Evolutionary conservation across 805 yeast genomes (phyloP).

Genomic region (Saccharomycopsis malanga): DNA sequence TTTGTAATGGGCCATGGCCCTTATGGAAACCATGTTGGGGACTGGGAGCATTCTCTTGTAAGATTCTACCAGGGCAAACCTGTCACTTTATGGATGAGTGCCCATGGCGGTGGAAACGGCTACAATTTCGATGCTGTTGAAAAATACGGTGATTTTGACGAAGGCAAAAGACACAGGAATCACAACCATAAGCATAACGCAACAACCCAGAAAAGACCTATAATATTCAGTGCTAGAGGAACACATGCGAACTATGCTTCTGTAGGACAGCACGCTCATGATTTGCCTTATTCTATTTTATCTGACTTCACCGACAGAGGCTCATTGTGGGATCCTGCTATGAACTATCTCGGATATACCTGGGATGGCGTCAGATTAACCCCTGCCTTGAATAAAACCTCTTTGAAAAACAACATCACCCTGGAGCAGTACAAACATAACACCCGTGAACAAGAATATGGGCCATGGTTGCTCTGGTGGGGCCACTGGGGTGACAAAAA

Average conservation of each 20-base stretch:
- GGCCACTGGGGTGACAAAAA: conserved; percentile 93
- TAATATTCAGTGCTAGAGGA: conserved; percentile 86
- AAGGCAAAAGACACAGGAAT: conserved; percentile 1
- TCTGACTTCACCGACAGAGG: conserved; percentile 95
- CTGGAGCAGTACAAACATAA: conserved; percentile 39
- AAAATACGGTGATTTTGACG: conserved; percentile 37
- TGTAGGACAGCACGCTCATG: conserved; percentile 96
- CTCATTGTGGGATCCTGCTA: conserved; percentile 87
- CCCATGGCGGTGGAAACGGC: conserved; percentile 96
- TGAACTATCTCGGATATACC: conserved; percentile 75
- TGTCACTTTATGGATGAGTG: conserved; percentile 88
- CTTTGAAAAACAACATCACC: conserved; percentile 33
- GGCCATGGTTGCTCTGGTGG: conserved; percentile 68
- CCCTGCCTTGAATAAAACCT: conserved; percentile 31
- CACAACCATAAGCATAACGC: conserved; percentile 25
- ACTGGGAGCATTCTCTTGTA: conserved; percentile 94
- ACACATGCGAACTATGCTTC: conserved; percentile 96
- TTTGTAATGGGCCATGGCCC: conserved; percentile 98
- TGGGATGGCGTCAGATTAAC: conserved; percentile 51
- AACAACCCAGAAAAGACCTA: conserved; percentile 42
- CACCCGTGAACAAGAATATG: conserved; percentile 46
- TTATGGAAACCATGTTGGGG: conserved; percentile 94
- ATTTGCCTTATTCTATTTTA: conserved; percentile 83
- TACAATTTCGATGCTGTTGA: conserved; percentile 73
- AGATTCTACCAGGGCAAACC: conserved; percentile 80